A percentile compares a stretch with the other conserved stretches of the same genome.
Conservation (phyloP, 495 filamentous ascomycete genomes). For the Neurospora tetrasperma region DNA sequence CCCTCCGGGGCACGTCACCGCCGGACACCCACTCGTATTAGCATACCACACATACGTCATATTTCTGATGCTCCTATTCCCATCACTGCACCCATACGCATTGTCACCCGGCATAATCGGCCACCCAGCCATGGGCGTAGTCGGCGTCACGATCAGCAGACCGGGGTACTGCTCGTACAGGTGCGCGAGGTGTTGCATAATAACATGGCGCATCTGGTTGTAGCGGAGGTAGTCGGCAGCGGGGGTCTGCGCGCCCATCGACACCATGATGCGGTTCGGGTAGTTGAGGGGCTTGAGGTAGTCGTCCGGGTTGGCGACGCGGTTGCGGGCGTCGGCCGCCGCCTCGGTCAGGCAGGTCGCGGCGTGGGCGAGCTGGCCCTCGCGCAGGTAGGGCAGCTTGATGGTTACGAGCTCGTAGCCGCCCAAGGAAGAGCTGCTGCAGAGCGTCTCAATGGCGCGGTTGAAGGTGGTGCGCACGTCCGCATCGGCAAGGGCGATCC, state of each 20-base stretch:
- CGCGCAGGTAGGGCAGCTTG: constrained; percentile 59
- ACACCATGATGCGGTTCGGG: constrained; percentile 64
- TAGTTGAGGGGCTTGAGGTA: constrained; percentile 42
- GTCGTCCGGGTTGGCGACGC: constrained; percentile 11
- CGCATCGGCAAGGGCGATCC: constrained; percentile 60
- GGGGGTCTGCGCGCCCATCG: constrained; percentile 50
- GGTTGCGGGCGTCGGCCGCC: constrained; percentile 26
- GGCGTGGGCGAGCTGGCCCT: constrained; percentile 68
- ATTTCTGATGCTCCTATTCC: constrained; percentile 57
- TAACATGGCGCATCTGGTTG: constrained; percentile 59
- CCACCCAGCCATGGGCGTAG: constrained; percentile 69
- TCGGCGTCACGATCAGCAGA: constrained; percentile 70
- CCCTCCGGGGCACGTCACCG: constrained; percentile 68
- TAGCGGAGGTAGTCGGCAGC: constrained; percentile 62
- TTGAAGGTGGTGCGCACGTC: constrained; percentile 51
- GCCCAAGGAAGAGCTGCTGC: constrained; percentile 23
- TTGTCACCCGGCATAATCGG: constrained; percentile 41
- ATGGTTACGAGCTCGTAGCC: constrained; percentile 56
- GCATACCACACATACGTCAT: constrained; percentile 89
- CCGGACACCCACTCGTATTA: constrained; percentile 72
- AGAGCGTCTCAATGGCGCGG: constrained; percentile 51
- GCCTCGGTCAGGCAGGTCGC: constrained; percentile 71
- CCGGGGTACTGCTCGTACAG: constrained; percentile 66
- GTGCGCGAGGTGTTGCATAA: constrained; percentile 74
- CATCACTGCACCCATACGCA: constrained; percentile 60